A percentile compares a stretch with the other conserved stretches of the same genome.
Conservation (phyloP, 1,139 yeast species). For the Suhomyces bribrorum region DNA sequence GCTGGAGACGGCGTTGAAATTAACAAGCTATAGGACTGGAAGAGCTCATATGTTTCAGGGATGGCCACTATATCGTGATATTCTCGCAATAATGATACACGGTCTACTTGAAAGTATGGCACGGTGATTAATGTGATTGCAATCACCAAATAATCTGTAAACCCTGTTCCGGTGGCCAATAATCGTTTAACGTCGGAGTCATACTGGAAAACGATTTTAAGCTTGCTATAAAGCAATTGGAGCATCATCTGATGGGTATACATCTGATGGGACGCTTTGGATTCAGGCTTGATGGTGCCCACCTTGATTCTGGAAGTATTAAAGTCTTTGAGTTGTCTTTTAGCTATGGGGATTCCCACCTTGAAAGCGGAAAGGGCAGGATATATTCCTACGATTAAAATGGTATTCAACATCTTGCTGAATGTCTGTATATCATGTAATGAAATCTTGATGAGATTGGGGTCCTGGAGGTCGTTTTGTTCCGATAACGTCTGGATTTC, state of each 20-base stretch:
- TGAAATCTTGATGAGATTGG: constrained; percentile 65
- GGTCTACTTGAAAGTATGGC: constrained; percentile 28
- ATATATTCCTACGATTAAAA: constrained; percentile 72
- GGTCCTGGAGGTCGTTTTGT: constrained; percentile 19
- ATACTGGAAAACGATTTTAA: constrained; percentile 34
- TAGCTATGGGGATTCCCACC: constrained; percentile 66
- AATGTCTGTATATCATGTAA: constrained; percentile 80
- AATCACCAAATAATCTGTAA: constrained; percentile 63
- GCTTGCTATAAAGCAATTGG: constrained; percentile 33
- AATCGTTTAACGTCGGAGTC: constrained; percentile 57
- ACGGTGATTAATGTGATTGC: constrained; percentile 52
- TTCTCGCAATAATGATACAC: constrained; percentile 1
- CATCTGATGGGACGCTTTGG: background rate
- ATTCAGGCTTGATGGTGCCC: constrained; percentile 16
- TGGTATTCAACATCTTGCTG: constrained; percentile 59
- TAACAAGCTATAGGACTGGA: constrained; percentile 55
- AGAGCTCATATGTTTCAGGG: constrained; percentile 64
- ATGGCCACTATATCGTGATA: constrained; percentile 19
- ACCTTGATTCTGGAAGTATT: constrained; percentile 24
- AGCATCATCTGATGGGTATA: constrained; percentile 25
- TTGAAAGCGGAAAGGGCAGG: constrained; percentile 56
- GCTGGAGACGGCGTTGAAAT: constrained; percentile 37
- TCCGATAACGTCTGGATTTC: constrained; percentile 24
- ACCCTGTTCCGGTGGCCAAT: constrained; percentile 69
- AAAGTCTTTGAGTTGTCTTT: constrained; percentile 55